Evolutionary conservation across 2,329 filamentous ascomycete species (phyloP), one percentile per base, ranked within the genome.

Genomic region (Parastagonospora avenae): DNA sequence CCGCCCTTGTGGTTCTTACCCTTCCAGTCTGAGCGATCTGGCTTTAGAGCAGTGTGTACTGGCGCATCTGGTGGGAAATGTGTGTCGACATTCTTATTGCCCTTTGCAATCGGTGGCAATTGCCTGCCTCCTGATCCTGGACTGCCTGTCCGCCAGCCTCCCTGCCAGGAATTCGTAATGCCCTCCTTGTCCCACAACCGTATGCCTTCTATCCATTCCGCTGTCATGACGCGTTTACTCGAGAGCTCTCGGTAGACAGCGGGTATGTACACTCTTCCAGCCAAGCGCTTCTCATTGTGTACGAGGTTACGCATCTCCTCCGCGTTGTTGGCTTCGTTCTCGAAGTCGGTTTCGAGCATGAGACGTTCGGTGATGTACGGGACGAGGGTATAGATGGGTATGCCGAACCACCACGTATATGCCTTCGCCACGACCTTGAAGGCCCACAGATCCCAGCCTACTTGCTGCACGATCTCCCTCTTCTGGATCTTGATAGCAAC

Each of bases 401-500:
- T 82, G 64, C 96, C 90, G 67, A 97, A 97, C 82, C 87, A 90
- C 74, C 83, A 88, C 1, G 90, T 90, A 70, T 96, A 97, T 27
- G 92, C 84, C 72, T 82, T 86, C 39, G 90, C 87, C 9, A 97
- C 89, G 9, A 92, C 88, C 83, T 92, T 92, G 80, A 97, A 97
- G 2, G 92, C 88, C 92, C 92, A 97, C 45, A 99, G 74, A 79
- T 99, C 94, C 92, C 92, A 96, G 4, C 87, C 86, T 32, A 97
- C 90, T 76, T 97, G 94, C 68, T 88, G 86, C 15, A 85, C 86
- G 70, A 99, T 97, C 79, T 97, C 93, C 43, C 88, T 84, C 78
- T 97, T 99, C 79, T 99, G 94, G 4, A 99, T 87, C 79, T 99
- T 99, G 70, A 99, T 84, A 2, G 94, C 94, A 16, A 97, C 90